Conservation (phyloP, 208 protist species). For the Leishmania guyanensis region DNA sequence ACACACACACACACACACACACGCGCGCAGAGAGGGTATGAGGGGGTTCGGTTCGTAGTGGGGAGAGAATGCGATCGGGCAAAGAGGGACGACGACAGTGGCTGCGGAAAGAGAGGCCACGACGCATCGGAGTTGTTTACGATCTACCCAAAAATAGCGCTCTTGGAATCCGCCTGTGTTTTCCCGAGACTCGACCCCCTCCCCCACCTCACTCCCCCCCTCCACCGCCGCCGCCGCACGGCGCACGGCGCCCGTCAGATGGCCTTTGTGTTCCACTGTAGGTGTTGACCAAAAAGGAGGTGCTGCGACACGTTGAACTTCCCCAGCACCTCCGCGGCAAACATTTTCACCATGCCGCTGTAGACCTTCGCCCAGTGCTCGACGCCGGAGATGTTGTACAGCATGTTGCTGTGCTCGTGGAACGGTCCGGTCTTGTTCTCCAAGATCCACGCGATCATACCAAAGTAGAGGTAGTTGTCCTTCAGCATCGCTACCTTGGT, state of each 20-base stretch:
- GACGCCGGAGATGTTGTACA: conserved; percentile 93
- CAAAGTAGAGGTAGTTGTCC: conserved; percentile 72
- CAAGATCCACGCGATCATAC: conserved; percentile 79
- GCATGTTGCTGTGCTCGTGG: conserved; percentile 92
- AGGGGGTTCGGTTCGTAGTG: too few species aligned
- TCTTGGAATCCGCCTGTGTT: too few species aligned
- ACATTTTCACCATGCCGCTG: conserved; percentile 95
- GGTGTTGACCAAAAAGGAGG: conserved; percentile 89
- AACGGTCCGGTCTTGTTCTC: conserved; percentile 91
- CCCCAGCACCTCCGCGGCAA: conserved; percentile 91
- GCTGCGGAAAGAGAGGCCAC: too few species aligned
- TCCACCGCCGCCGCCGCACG: neutral
- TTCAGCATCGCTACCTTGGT: conserved; percentile 33
- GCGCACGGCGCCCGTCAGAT: conserved; percentile 1
- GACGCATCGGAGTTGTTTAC: too few species aligned
- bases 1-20: too few species aligned
- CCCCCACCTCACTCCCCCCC: too few species aligned
- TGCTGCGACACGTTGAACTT: conserved; percentile 97
- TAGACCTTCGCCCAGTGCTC: conserved; percentile 90
- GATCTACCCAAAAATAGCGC: too few species aligned
- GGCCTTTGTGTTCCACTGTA: conserved; percentile 73
- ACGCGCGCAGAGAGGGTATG: too few species aligned
- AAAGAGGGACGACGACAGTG: too few species aligned
- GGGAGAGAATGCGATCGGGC: too few species aligned
- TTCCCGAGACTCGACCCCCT: too few species aligned